Evolutionary conservation across 2,329 filamentous ascomycete species (phyloP), one percentile per base, ranked within the genome.

Genomic region (Alternaria infectoria): DNA sequence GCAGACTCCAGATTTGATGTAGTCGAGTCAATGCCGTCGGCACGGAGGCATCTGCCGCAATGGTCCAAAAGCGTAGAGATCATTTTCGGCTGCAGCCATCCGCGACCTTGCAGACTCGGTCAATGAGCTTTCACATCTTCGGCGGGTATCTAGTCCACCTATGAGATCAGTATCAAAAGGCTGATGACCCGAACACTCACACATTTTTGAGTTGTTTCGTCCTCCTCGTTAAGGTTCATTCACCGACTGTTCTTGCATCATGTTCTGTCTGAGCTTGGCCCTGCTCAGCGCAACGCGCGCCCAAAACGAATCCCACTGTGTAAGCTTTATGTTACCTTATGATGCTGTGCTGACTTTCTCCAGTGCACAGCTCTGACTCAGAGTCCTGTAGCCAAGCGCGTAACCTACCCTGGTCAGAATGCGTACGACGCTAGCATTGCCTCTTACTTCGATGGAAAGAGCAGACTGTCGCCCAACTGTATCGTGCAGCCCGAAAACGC

Each of bases 401-500:
- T 58, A 17, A 58, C 56, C 32, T 58, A 51, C 46, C 46, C 56
- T 52, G 46, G 56, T 30, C 56, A 58, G 25, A 45, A 45, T 15
- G 32, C 32, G 43, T 58, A 58, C 17, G 50, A 58, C 30, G 46
- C 56, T 32, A 58, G 46, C 19, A 32, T 58, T 25, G 46, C 46
- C 28, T 58, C 56, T 32, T 58, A 58, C 4, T 58, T 58, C 19
- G 56, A 58, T 58, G 46, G 32, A 6, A 58, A 58, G 56, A 52
- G 46, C 32, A 51, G 32, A 45, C 30, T 58, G 25, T 51, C 32
- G 3, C 71, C 71, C 2, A 61, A 49, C 19, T 74, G 71, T 40
- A 68, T 72, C 28, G 59, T 70, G 11, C 69, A 70, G 60, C 70
- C 71, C 21, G 36, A 25, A 4, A 61, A 26, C 19, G 56, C 67